Base-by-base conservation (phyloP, 371 early-diverging fungal species). In the Mucor sp. region DNA sequence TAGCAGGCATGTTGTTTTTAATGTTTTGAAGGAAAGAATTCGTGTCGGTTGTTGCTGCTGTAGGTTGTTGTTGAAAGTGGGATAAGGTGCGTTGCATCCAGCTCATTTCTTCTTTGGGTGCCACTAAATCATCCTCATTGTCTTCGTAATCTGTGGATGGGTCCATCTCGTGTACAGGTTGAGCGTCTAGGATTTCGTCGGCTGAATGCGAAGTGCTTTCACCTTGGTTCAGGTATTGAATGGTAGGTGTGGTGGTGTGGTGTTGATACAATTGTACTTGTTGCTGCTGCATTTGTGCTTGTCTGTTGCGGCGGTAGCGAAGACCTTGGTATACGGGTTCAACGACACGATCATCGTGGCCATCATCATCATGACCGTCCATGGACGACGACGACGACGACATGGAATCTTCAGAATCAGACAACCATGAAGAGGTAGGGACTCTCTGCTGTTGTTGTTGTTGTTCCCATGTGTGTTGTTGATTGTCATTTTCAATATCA, bases 81-180 rank as follows among this genome's bases (percentile, higher is more conserved):
- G 82, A 79, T 17, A 81, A 50, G 0, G 82, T 81, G 11, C 79
- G 77, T 53, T 81, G 75, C 77, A 81, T 81, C 82, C 82, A 78
- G 35, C 50, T 81, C 55, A 69, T 67, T 32, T 74, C 70, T 14
- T 63, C 67, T 48, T 71, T 56, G 12, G 55, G 43, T 33, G 30
- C 6, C 2, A 33, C 33, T 33, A 33, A 33, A 30, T 30, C 30
- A 12, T 19, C 28, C 3, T 67, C 37, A n/a, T 68, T 28, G 25
- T 65, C 71, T 19, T 69, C 68, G 37, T 60, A 44, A 27, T 73
- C 67, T 4, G 66, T 62, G 6, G 39, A 23, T 21, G 17, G 60
- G 21, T 63, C 47, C 2, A 60, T 28, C 8, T 60, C 44, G 23
- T 69, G 43, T 17, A 69, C 21, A 8, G 67, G 66, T 43, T 74